These are phyloP conservation scores for Begonia masoniana DNA, from an alignment of 306 rosid genomes.

Conservation along the genomic window DNA sequence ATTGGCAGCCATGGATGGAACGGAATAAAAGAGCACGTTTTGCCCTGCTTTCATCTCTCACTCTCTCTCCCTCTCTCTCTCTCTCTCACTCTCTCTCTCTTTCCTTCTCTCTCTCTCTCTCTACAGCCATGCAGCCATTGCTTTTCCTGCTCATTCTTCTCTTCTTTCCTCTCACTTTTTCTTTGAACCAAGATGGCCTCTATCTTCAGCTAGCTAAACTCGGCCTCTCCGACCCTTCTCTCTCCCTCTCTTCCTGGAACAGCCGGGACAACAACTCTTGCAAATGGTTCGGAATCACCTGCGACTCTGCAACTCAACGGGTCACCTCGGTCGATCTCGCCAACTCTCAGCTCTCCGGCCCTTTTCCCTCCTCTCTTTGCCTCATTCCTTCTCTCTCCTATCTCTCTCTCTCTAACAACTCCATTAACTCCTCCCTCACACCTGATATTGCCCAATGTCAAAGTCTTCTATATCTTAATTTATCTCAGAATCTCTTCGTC, in stretches of 20 bases:
- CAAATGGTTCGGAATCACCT: slow-evolving; percentile 37
- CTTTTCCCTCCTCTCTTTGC: slow-evolving; percentile 41
- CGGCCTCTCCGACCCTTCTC: slow-evolving; percentile 31
- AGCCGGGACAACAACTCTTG: slow-evolving; percentile 41
- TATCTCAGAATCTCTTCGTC: slow-evolving; percentile 34
- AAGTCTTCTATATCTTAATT: slow-evolving; percentile 28
- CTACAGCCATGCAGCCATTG: not conserved
- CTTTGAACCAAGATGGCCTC: slow-evolving; percentile 61
- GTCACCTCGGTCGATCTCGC: slow-evolving; percentile 35
- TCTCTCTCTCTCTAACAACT: slow-evolving; percentile 28
- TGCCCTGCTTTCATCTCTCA: not conserved
- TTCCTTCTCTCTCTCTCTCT: not conserved
- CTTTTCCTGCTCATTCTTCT: slow-evolving; percentile 10
- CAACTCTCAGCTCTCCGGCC: slow-evolving; percentile 19
- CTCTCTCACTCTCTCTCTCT: no score
- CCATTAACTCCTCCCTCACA: slow-evolving; percentile 23
- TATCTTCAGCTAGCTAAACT: slow-evolving; percentile 37
- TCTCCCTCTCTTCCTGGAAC: slow-evolving; percentile 41
- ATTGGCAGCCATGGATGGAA: no score
- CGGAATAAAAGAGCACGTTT: no score
- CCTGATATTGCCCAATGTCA: slow-evolving; percentile 19
- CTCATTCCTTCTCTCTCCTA: slow-evolving; percentile 23
- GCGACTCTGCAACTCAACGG: slow-evolving; percentile 12
- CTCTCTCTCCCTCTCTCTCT: not conserved
- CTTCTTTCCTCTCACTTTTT: slow-evolving; percentile 8